Conservation (phyloP, 768 basidiomycete species). For the Phaeotremella fagi region DNA sequence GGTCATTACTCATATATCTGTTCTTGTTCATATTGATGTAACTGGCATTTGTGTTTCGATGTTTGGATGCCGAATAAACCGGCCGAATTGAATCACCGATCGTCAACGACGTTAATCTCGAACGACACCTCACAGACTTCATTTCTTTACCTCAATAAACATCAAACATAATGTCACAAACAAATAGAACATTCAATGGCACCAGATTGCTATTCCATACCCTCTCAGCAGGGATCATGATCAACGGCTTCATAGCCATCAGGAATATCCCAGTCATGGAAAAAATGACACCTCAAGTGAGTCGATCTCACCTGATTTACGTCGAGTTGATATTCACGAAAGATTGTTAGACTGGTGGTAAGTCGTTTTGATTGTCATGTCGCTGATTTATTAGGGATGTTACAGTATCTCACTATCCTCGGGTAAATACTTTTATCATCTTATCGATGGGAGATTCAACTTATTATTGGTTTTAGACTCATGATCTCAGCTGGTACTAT, state of each 20-base stretch:
- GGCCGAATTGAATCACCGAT: too few species aligned
- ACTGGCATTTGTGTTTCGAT: not conserved
- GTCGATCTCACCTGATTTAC: constrained; percentile 1
- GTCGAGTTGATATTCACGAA: constrained; percentile 1
- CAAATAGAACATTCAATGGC: too few species aligned
- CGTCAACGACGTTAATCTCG: too few species aligned
- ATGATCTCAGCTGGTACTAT: not conserved
- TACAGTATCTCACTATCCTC: constrained; percentile 72
- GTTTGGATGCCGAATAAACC: too few species aligned
- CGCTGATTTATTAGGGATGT: constrained; percentile 52
- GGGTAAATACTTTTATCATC: constrained; percentile 53
- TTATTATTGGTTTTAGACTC: not conserved
- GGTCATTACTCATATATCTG: not conserved
- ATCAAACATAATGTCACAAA: too few species aligned
- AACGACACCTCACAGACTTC: too few species aligned
- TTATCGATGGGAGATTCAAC: not conserved
- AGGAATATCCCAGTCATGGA: constrained; percentile 19
- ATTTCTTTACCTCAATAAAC: too few species aligned
- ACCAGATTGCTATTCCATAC: constrained; percentile 41
- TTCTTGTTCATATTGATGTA: not conserved
- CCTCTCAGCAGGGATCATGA: constrained; percentile 31
- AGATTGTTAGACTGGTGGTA: constrained; percentile 37
- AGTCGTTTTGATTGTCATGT: not conserved
- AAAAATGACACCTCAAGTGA: constrained; percentile 34
- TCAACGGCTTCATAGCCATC: constrained; percentile 38